These are phyloP conservation scores for Potentilla sterilis DNA, from an alignment of 306 rosid genomes.

Conservation along the genomic window DNA sequence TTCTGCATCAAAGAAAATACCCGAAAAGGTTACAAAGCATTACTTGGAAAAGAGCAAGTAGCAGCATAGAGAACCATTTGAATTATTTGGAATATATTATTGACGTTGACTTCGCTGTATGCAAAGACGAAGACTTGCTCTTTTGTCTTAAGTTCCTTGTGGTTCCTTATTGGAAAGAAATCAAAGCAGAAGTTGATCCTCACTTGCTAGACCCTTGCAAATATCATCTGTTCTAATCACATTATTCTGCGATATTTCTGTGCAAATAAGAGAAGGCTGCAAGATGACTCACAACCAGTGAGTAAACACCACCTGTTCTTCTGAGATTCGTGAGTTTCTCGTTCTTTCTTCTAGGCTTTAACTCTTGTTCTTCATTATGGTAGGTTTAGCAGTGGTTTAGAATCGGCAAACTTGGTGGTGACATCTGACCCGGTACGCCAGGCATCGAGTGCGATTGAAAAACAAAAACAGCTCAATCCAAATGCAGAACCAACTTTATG, in stretches of 20 bases:
- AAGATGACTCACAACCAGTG: neutral
- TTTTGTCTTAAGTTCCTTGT: neutral
- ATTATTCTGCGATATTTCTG: neutral
- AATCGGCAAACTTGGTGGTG: slow-evolving; percentile 31
- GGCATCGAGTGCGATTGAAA: slow-evolving; percentile 33
- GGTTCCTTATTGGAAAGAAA: neutral
- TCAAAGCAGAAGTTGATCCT: neutral
- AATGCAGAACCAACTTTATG: neutral
- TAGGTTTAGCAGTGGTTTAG: slow-evolving; percentile 57
- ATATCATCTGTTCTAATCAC: neutral
- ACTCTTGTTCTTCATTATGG: slow-evolving; percentile 8
- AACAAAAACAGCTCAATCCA: neutral
- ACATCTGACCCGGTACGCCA: slow-evolving; percentile 32
- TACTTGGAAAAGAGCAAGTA: neutral
- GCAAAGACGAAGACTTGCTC: neutral
- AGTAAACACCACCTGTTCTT: neutral
- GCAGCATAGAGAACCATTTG: neutral
- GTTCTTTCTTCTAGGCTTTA: neutral
- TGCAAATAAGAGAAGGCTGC: neutral
- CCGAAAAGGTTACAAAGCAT: neutral
- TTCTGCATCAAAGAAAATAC: neutral
- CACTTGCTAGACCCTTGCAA: neutral
- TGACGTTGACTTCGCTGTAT: neutral
- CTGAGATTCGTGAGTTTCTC: neutral
- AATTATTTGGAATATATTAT: neutral